Evolutionary conservation across 371 early-diverging fungal species (phyloP).

Genomic region (Globomyces sp.): DNA sequence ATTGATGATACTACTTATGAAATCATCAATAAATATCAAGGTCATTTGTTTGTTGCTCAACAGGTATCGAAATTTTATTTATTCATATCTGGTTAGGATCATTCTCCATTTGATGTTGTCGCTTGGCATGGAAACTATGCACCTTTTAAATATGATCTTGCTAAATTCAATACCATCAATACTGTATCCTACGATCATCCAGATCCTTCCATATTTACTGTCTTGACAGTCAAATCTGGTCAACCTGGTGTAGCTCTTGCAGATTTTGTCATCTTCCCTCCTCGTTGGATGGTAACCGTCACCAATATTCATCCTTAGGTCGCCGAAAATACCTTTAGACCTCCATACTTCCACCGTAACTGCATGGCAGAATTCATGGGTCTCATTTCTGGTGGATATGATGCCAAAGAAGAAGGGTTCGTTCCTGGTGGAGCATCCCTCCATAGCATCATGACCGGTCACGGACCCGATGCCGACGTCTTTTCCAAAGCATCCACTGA

Average conservation of each 20-base stretch:
- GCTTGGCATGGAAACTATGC: slow-evolving; percentile 98
- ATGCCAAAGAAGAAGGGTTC: slow-evolving; percentile 88
- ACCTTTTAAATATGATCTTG: slow-evolving; percentile 92
- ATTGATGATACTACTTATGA: slow-evolving; percentile 37
- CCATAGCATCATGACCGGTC: slow-evolving; percentile 79
- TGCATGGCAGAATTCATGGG: slow-evolving; percentile 93
- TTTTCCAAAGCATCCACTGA: slow-evolving; percentile 74
- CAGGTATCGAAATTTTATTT: slow-evolving; percentile 39
- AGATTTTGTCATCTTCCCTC: slow-evolving; percentile 97
- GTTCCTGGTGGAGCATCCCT: slow-evolving; percentile 88
- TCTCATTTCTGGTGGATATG: slow-evolving; percentile 85
- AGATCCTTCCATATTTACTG: slow-evolving; percentile 96
- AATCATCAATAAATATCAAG: slow-evolving; percentile 84
- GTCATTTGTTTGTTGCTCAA: slow-evolving; percentile 66
- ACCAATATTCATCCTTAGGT: background rate
- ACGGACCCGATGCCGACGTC: slow-evolving; percentile 89
- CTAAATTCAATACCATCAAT: slow-evolving; percentile 80
- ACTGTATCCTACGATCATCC: slow-evolving; percentile 90
- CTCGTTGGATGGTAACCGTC: slow-evolving; percentile 83
- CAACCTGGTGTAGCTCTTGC: slow-evolving; percentile 88
- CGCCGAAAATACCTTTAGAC: slow-evolving; percentile 84
- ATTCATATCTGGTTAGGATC: slow-evolving; percentile 41
- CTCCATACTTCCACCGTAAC: slow-evolving; percentile 96
- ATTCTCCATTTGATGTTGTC: slow-evolving; percentile 93
- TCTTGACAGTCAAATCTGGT: slow-evolving; percentile 85